Base-by-base conservation (phyloP, 257 asterid species). In the Solanum piurae region DNA sequence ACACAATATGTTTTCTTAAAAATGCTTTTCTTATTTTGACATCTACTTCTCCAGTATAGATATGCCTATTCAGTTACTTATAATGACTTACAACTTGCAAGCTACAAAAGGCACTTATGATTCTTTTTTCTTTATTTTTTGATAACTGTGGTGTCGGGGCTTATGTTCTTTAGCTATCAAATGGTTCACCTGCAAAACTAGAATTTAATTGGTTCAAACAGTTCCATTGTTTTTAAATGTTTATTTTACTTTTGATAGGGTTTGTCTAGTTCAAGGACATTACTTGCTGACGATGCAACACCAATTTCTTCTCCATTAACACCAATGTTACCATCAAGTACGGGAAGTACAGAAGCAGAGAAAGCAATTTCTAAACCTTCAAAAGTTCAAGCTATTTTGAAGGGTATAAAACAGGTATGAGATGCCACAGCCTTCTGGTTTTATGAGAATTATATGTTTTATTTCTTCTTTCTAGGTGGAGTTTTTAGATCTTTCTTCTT, bases 261-360 rank as follows among this genome's bases (percentile, higher is more conserved):
- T 1, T 23, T 74, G 52, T 74, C 83, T 37, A 21, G 83, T 74
- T 93, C 98, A 21, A 94, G 98, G 90, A 91, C 88, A 87, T 92
- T 96, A 84, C 94, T 91, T 72, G 94, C 95, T 9, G 96, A 91
- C 7, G 95, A 95, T 87, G 93, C 92, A 87, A 89, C 92, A 68
- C 98, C 98, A 3, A 69, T 95, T 66, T 93, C 99, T 90, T 96
- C 99, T 64, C 99, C 98, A 60, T 91, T 96, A 68, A 88, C 93
- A 86, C 95, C 98, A 34, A 93, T 89, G 76, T 88, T 95, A 86
- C 92, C 98, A 49, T 85, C 94, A 33, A 34, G 79, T 83, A 91
- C 93, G 72, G 96, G 96, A 83, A 91, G 77, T 88, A 86, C 93
- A 62, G 96, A 94, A 90, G 90, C 96, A 79, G 98, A 91, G 84